Evolutionary conservation across 2,329 filamentous ascomycete genomes (phyloP), one percentile per base, ranked within the genome.

Genomic region (Neoascochyta sp.): DNA sequence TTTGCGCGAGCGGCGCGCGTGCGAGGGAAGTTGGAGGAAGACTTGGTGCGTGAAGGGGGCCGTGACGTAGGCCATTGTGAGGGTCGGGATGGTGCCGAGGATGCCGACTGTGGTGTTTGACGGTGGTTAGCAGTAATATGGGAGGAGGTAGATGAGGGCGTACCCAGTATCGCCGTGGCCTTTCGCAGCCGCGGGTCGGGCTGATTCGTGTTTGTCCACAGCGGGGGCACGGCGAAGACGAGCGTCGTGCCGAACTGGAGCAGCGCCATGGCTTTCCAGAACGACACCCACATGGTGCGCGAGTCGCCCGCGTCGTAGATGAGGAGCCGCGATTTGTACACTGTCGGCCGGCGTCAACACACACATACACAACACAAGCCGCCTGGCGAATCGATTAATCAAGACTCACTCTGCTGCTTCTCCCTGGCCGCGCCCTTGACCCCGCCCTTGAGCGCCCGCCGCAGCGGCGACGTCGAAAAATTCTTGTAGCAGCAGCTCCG

Each of bases 261-360:
- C 16, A 64, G 19, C 3, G 56, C 54, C 23, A 54, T 51, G 15
- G 54, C 52, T 40, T 64, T 64, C 52, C 56, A 60, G 29, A 62
- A 60, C 11, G 47, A 46, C 10, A 64, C 52, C 43, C 47, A 63
- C 4, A 56, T 47, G 6, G 56, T 58, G 20, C 60, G 57, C 8
- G 52, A 50, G 13, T 60, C 54, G 17, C 61, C 61, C 6, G 61
- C 58, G 43, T 63, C 50, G 31, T 64, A 64, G 15, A 64, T 62
- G 24, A 57, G 32, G 5, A 64, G 39, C 9, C 40, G 33, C 32
- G 47, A 38, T 26, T 44, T 26, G 47, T 54, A 49, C 52, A 57
- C 41, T 48, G 40, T 39, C 16, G 1, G 4, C 6, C 3, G n/a
- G 13, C 9, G 14, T 43, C 24, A 41, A 33, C 14, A 9, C 34